Evolutionary conservation across 169 alveolate genomes (phyloP).

Genomic region (Plasmodium inui): DNA sequence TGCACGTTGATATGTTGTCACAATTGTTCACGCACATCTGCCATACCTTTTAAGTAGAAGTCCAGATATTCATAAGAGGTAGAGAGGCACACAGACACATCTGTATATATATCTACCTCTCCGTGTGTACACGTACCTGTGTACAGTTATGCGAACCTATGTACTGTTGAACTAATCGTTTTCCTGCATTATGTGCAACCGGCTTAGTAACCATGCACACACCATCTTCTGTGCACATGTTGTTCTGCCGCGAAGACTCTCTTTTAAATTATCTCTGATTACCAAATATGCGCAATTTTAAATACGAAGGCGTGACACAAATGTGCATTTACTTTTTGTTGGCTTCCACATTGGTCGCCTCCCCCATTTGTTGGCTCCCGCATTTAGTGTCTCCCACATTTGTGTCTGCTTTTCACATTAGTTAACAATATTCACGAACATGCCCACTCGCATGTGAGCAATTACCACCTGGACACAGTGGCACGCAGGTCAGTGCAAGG

Average conservation of each 20-base stretch:
- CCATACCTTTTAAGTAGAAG: background rate
- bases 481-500: background rate
- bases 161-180: background rate
- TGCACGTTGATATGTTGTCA: background rate
- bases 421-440: background rate
- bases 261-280: background rate
- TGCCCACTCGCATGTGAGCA: background rate
- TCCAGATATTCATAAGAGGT: background rate
- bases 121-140: background rate
- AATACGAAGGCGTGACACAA: background rate
- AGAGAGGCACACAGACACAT: background rate
- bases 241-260: background rate
- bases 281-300: background rate
- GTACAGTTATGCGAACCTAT: background rate
- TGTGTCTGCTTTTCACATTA: background rate
- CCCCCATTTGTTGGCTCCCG: background rate
- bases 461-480: background rate
- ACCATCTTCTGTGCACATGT: background rate
- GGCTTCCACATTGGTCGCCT: background rate
- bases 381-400: background rate
- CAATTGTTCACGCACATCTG: background rate
- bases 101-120: background rate
- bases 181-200: background rate
- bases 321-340: background rate
- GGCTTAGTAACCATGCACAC: background rate